Conservation (phyloP, 2,329 filamentous ascomycete genomes). For the Aspergillus transmontanensis region DNA sequence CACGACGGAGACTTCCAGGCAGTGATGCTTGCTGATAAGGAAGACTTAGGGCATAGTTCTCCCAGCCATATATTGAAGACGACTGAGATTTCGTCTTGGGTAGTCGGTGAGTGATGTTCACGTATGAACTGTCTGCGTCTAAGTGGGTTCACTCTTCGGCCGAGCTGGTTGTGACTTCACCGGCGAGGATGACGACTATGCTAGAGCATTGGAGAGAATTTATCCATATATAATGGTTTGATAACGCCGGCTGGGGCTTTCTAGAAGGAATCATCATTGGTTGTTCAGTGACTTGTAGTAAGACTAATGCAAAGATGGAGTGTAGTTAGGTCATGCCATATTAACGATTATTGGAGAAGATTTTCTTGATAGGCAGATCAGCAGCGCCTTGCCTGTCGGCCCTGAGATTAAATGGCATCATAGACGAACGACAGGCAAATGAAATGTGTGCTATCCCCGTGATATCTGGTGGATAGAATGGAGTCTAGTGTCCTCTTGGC, state of each 20-base stretch:
- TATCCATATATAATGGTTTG: not conserved
- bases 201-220: not conserved
- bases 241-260: not conserved
- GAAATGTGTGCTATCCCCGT: not conserved
- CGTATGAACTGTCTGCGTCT: not conserved
- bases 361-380: not conserved
- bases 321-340: not conserved
- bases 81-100: too few species aligned
- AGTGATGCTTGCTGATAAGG: not conserved
- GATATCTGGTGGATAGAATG: not conserved
- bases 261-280: not conserved
- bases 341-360: not conserved
- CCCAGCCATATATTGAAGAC: not conserved
- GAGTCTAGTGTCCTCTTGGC: conserved; percentile 5
- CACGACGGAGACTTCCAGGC: too few species aligned
- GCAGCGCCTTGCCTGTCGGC: not conserved
- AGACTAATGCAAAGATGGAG: not conserved
- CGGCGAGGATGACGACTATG: not conserved
- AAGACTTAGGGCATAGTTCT: not conserved
- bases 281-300: not conserved
- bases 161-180: not conserved
- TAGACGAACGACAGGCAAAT: not conserved
- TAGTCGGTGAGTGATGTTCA: not conserved
- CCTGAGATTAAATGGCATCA: not conserved
- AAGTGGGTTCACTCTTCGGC: not conserved